Evolutionary conservation across 345 rosid species (phyloP), one percentile per base, ranked within the genome.

Genomic region (Raphanus raphanistrum): DNA sequence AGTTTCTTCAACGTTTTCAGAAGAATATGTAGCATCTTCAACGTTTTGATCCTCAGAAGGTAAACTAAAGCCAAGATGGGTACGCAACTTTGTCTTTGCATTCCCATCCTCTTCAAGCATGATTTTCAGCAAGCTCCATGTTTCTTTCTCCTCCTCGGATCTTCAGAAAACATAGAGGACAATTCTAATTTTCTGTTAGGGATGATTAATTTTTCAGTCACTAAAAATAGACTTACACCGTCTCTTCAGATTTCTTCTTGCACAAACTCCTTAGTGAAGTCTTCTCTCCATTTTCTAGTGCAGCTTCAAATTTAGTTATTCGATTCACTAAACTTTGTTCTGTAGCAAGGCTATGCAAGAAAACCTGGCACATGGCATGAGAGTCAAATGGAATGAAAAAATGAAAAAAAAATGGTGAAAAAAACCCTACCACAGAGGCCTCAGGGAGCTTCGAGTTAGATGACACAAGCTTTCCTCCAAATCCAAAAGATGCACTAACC

Each of bases 81-180:
- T 11, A 59, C 8, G 63, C 63, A 59, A 27, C 63, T 59, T 59
- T 33, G 63, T 59, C 63, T 59, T 59, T 11, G 33, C 15, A 16
- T 13, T 59, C 63, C 63, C 63, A 59, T 59, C 63, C 63, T 59
- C 63, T 59, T 59, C 63, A 59, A 26, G 63, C 63, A 59, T 59
- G 33, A 59, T 2, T 27, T 27, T 59, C 63, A 59, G 63, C 63
- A 59, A 27, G 15, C 33, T 5, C 63, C 63, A 59, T 59, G 63
- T 59, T 59, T 59, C 63, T 5, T 59, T 59, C 33, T 59, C 63
- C n/a, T 59, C 63, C 15, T 59, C 63, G 33, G n/a, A 58, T 58
- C 63, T 58, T 11, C 63, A 25, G 55, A 5, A 57, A 58, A 58
- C 7, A 58, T 26, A 10, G 32, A 58, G n/a, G 26, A 17, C 60